phyloP scores from a whole-genome alignment of 2,329 filamentous ascomycete genomes.

The Diaporthe velutina region DNA sequence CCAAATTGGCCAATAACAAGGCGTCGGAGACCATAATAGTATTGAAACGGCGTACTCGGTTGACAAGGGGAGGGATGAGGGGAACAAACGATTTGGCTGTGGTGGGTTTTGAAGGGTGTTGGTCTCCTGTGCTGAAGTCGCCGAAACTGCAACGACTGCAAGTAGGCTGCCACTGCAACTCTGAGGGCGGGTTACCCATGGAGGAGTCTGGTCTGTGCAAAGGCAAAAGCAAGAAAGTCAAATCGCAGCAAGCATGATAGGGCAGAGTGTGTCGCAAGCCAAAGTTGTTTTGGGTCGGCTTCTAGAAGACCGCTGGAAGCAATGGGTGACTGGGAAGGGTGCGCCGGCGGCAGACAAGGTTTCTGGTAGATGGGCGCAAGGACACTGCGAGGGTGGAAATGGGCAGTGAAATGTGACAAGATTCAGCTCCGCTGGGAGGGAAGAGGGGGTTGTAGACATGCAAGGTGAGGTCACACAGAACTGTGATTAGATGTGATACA shows the following conservation, averaged over 20 bases:
- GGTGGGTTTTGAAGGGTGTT: not conserved
- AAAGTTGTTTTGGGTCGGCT: not conserved
- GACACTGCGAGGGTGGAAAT: not conserved
- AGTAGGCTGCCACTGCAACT: not conserved
- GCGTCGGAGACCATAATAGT: not conserved
- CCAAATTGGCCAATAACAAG: conserved; percentile 4
- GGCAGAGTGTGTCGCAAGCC: not conserved
- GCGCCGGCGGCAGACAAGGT: conserved; percentile 8
- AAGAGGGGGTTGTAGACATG: not conserved
- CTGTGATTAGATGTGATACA: conserved; percentile 1
- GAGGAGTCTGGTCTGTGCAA: not conserved
- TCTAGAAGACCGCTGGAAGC: conserved; percentile 22
- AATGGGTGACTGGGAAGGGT: not conserved
- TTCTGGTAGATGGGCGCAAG: conserved; percentile 1
- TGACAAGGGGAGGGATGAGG: not conserved
- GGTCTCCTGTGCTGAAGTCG: not conserved
- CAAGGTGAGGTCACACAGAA: conserved; percentile 16
- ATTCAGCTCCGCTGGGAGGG: not conserved
- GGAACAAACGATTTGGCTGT: not conserved
- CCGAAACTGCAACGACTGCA: not conserved
- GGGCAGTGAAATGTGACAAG: conserved; percentile 8
- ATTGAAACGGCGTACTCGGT: not conserved
- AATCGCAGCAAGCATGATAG: not conserved
- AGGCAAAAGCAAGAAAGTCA: not conserved
- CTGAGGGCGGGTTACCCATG: not conserved